These are phyloP conservation scores for Isatis lusitanica DNA, from an alignment of 441 rosid species.

Conservation along the genomic window DNA sequence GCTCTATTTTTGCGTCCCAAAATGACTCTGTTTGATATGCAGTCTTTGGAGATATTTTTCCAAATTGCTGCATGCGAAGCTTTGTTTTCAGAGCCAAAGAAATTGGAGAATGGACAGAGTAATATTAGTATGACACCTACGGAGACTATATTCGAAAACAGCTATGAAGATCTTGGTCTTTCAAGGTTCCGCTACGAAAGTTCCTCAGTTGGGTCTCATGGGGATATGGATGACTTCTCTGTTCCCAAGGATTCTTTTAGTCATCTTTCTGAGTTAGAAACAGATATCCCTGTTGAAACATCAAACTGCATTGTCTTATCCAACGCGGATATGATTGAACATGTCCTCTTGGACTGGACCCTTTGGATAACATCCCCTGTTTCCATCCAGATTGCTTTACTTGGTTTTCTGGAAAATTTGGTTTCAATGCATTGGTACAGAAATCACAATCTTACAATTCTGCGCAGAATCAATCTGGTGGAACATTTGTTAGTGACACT, in stretches of 20 bases:
- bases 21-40: conserved; percentile 96
- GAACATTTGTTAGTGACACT: conserved; percentile 95
- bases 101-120: conserved; percentile 49
- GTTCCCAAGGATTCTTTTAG: conserved; percentile 88
- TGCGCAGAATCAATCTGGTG: conserved; percentile 95
- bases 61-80: conserved; percentile 99
- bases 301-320: conserved; percentile 98
- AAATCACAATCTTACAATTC: conserved; percentile 94
- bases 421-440: conserved; percentile 99
- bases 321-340: conserved; percentile 99
- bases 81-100: conserved; percentile 95
- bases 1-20: conserved; percentile 93
- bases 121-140: conserved; percentile 48
- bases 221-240: conserved; percentile 95
- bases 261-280: conserved; percentile 95
- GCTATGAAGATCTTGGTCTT: conserved; percentile 82
- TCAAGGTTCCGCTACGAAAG: conserved; percentile 85
- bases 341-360: conserved; percentile 99
- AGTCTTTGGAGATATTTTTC: conserved; percentile 93
- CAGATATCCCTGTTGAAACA: conserved; percentile 80
- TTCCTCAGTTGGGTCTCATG: conserved; percentile 95
- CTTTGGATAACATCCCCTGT: conserved; percentile 96
- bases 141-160: conserved; percentile 60
- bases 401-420: conserved; percentile 97
- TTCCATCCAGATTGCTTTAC: conserved; percentile 88